A percentile compares a stretch with the other conserved stretches of the same genome.
phyloP scores from a whole-genome alignment of 352 stramenopile genomes.

The Plasmopara viticola region DNA sequence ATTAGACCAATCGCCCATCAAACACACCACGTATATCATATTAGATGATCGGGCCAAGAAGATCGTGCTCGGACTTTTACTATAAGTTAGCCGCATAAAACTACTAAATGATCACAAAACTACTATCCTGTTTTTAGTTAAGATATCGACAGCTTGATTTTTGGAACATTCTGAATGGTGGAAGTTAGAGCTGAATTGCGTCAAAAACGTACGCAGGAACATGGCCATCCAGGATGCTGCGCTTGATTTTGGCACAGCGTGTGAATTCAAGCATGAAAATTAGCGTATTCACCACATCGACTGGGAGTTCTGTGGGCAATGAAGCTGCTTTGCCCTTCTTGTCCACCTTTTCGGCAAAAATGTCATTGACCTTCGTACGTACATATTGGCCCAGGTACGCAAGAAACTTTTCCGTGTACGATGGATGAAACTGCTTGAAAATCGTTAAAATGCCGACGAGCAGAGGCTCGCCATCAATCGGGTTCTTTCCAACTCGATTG shows the following conservation, averaged over 20 bases:
- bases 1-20: too few relatives aligned
- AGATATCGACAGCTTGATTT: too few relatives aligned
- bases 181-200: conserved; percentile 63
- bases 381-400: conserved; percentile 92
- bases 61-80: too few relatives aligned
- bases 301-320: conserved; percentile 48
- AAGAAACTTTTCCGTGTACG: conserved; percentile 90
- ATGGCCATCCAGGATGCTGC: conserved; percentile 71
- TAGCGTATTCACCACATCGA: conserved; percentile 81
- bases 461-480: conserved; percentile 89
- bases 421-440: conserved; percentile 93
- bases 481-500: conserved; percentile 84
- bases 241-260: conserved; percentile 77
- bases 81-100: too few relatives aligned
- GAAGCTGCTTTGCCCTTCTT: conserved; percentile 39
- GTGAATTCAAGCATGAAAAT: conserved; percentile 89
- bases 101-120: too few relatives aligned
- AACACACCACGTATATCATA: too few relatives aligned
- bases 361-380: conserved; percentile 82
- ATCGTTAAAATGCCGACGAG: conserved; percentile 89
- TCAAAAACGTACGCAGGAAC: conserved; percentile 89
- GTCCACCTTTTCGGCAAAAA: conserved; percentile 50
- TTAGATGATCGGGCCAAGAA: too few relatives aligned
- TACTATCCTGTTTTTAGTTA: too few relatives aligned
- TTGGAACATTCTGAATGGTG: not conserved